These are phyloP conservation scores for Leucosporidium creatinivorum DNA, from an alignment of 768 basidiomycete species.

Conservation along the genomic window DNA sequence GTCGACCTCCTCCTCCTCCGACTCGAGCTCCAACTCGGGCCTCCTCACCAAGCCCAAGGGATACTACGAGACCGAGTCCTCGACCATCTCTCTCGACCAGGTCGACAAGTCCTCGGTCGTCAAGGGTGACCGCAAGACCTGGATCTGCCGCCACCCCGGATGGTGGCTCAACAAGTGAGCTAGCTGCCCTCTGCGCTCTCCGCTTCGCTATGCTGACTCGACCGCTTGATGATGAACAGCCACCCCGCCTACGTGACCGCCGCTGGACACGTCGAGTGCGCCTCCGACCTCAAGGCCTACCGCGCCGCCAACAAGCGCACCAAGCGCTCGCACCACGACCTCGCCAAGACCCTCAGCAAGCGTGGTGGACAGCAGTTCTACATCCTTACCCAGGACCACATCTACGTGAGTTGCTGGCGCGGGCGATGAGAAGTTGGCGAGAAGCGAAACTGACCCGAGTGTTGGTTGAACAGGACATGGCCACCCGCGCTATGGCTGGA, in stretches of 20 bases:
- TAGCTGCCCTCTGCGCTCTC: background rate
- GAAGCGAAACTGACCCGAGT: too few relatives aligned
- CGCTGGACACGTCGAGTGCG: conserved; percentile 27
- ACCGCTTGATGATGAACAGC: background rate
- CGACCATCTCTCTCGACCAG: conserved; percentile 8
- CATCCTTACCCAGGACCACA: conserved; percentile 28
- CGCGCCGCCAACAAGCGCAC: conserved; percentile 15
- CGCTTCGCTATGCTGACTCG: too few relatives aligned
- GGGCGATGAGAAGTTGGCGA: too few relatives aligned
- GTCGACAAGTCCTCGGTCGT: conserved; percentile 15
- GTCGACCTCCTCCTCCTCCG: too few relatives aligned
- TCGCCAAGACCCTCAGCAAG: conserved; percentile 14
- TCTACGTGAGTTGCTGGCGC: conserved; percentile 3
- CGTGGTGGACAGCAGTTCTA: conserved; percentile 14
- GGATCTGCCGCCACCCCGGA: conserved; percentile 28
- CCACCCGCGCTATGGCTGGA: too few relatives aligned
- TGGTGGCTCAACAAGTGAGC: conserved; percentile 20
- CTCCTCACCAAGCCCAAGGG: conserved; percentile 2
- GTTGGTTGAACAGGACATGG: too few relatives aligned
- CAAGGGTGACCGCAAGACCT: conserved; percentile 15
- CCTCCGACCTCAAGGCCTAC: conserved; percentile 21
- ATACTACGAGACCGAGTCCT: conserved; percentile 11
- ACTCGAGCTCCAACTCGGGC: too few relatives aligned
- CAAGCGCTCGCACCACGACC: conserved; percentile 8
- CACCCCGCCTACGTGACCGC: conserved; percentile 20